Evolutionary conservation across 768 basidiomycete genomes (phyloP), one percentile per base, ranked within the genome.

Genomic region (Agrocybe chaxingu): DNA sequence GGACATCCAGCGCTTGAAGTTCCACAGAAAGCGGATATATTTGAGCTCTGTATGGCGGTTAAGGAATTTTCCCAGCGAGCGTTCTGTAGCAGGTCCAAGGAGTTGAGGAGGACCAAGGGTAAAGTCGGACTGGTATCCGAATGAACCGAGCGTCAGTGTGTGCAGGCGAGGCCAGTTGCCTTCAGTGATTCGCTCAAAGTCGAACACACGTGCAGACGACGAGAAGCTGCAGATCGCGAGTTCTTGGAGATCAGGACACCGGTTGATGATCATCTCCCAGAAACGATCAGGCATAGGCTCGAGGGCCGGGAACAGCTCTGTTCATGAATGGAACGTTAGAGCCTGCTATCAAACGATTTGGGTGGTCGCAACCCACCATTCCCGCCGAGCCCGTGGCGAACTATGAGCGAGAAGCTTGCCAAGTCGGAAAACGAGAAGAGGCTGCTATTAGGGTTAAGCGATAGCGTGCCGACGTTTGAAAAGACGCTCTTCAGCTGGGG

Each of bases 221-320:
- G 78, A 78, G 58, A 78, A 78, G 47, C 73, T 74, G 57, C 76
- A 77, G 19, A 80, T 69, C 7, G 72, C 69, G 36, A 80, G 70
- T 51, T 78, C 76, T 54, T 74, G 67, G n/a, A 80, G 69, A 39
- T 76, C 64, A 0, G 77, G 75, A 54, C 74, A 76, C 30, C 70
- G 73, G 12, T 66, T 54, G 6, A 74, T 56, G 32, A 80, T 62
- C 78, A 80, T 79, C 35, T 72, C 67, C 77, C 77, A 79, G 41
- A 78, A 70, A 3, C 59, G 61, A 4, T 55, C 44, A 1, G 77
- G 77, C 18, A 79, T 70, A 4, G 55, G 45, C 56, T 77, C 75
- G 10, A 64, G 64, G 1, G 55, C 43, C 1, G 72, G 75, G 51
- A 76, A 76, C 9, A 70, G 57, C 7, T 73, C 73, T 70, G 53